These are phyloP conservation scores for Limnanthes douglasii DNA, from an alignment of 345 rosid genomes.

Conservation along the genomic window DNA sequence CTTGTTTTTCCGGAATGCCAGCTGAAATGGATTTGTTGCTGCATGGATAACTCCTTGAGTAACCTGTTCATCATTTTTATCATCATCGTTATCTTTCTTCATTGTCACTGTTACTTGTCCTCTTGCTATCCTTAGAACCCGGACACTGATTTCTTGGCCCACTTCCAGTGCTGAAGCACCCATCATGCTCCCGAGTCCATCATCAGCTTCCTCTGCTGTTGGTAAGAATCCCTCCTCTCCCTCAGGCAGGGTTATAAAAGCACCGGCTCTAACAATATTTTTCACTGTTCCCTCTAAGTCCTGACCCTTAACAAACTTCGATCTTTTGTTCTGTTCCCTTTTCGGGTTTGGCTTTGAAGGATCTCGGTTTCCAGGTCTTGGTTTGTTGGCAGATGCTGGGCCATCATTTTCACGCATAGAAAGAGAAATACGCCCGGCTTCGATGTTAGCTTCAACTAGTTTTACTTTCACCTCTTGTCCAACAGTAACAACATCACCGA, in stretches of 20 bases:
- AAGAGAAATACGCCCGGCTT: constrained; percentile 65
- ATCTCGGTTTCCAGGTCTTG: constrained; percentile 35
- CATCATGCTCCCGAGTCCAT: constrained; percentile 49
- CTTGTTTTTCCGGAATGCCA: constrained; percentile 63
- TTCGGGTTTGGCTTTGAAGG: constrained; percentile 31
- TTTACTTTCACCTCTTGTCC: constrained; percentile 85
- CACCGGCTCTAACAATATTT: constrained; percentile 59
- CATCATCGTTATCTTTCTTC: constrained; percentile 47
- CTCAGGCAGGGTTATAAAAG: constrained; percentile 74
- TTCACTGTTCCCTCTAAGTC: constrained; percentile 70
- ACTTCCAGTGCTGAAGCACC: constrained; percentile 43
- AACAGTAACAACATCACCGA: constrained; percentile 53
- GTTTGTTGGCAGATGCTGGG: constrained; percentile 28
- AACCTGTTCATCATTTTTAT: constrained; percentile 24
- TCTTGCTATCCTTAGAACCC: constrained; percentile 47
- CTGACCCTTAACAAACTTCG: constrained; percentile 68
- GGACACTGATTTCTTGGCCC: constrained; percentile 66
- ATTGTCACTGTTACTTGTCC: constrained; percentile 82
- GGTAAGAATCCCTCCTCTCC: constrained; percentile 93
- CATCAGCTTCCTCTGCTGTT: constrained; percentile 55
- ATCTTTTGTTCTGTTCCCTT: constrained; percentile 26
- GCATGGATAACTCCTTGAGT: constrained; percentile 44
- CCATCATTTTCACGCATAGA: constrained; percentile 64
- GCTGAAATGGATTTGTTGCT: constrained; percentile 62
- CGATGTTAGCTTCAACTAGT: constrained; percentile 63